These are phyloP conservation scores for Daldinia decipiens DNA, from an alignment of 495 filamentous ascomycete genomes.

Conservation along the genomic window DNA sequence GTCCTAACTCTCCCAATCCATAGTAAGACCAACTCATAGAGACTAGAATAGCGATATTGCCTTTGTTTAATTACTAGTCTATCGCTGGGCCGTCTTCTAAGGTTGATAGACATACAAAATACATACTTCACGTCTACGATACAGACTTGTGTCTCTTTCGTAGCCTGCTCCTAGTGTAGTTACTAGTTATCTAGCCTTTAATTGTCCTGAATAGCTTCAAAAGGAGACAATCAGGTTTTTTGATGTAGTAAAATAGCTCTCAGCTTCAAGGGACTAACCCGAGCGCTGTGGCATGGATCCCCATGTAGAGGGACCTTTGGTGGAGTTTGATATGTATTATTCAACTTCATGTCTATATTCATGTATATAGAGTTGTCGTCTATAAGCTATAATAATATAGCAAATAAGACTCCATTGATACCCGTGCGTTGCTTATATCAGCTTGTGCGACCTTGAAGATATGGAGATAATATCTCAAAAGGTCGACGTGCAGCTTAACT, in stretches of 20 bases:
- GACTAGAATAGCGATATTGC: not conserved
- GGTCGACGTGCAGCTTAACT: not conserved
- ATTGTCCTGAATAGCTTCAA: constrained; percentile 2
- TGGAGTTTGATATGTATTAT: not conserved
- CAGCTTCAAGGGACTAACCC: not conserved
- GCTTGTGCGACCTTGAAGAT: not conserved
- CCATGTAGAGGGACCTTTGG: not conserved
- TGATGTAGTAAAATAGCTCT: not conserved
- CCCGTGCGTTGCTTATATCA: not conserved
- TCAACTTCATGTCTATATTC: not conserved
- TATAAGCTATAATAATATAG: not conserved
- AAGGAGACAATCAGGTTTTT: not conserved
- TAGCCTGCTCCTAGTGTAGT: not conserved
- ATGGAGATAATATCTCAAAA: not conserved
- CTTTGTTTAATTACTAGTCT: too few relatives aligned
- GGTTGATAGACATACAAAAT: not conserved
- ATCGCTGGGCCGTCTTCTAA: not conserved
- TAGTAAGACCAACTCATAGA: not conserved
- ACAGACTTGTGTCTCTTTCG: not conserved
- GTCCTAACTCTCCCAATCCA: not conserved
- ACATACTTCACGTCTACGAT: not conserved
- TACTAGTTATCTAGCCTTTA: not conserved
- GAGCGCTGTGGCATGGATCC: not conserved
- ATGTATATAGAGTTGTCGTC: not conserved
- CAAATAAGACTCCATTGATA: not conserved